Evolutionary conservation across 2,329 filamentous ascomycete species (phyloP).

Genomic region (Neophaeococcomyces aloes): DNA sequence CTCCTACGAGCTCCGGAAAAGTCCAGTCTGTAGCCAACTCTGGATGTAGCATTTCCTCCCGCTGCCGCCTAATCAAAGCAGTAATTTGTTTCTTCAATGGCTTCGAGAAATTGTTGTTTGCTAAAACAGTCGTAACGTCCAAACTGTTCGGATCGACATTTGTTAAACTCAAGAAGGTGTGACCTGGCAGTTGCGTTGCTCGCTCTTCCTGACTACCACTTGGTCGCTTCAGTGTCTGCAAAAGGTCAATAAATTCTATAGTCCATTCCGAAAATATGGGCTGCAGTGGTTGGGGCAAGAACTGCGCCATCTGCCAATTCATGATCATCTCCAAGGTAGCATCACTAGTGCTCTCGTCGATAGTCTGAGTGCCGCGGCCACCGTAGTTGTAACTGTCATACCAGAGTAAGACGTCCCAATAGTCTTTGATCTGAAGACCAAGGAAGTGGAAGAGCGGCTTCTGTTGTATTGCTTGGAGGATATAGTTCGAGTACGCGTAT

Average conservation of each 20-base stretch:
- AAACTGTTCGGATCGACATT: conserved; percentile 49
- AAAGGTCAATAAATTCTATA: conserved; percentile 85
- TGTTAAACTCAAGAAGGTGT: conserved; percentile 40
- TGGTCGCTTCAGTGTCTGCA: conserved; percentile 76
- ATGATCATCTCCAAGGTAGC: conserved; percentile 84
- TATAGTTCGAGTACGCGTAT: conserved; percentile 93
- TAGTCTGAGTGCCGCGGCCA: conserved; percentile 77
- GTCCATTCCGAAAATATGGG: conserved; percentile 84
- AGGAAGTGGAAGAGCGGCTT: conserved; percentile 96
- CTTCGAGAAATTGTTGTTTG: conserved; percentile 67
- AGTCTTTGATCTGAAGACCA: conserved; percentile 93
- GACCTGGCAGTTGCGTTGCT: conserved; percentile 48
- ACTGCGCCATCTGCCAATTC: conserved; percentile 95
- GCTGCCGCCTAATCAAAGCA: conserved; percentile 70
- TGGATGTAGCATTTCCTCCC: conserved; percentile 78
- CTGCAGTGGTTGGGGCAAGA: conserved; percentile 71
- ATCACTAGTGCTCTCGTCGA: conserved; percentile 58
- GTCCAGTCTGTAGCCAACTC: conserved; percentile 78
- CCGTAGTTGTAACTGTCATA: conserved; percentile 99
- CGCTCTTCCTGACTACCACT: conserved; percentile 48
- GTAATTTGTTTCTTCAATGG: conserved; percentile 82
- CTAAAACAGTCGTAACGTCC: conserved; percentile 53
- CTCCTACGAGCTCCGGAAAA: conserved; percentile 58
- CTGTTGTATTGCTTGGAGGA: conserved; percentile 90
- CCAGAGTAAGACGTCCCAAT: conserved; percentile 99